Evolutionary conservation across 352 stramenopile genomes (phyloP).

Genomic region (Pythium aquatile): DNA sequence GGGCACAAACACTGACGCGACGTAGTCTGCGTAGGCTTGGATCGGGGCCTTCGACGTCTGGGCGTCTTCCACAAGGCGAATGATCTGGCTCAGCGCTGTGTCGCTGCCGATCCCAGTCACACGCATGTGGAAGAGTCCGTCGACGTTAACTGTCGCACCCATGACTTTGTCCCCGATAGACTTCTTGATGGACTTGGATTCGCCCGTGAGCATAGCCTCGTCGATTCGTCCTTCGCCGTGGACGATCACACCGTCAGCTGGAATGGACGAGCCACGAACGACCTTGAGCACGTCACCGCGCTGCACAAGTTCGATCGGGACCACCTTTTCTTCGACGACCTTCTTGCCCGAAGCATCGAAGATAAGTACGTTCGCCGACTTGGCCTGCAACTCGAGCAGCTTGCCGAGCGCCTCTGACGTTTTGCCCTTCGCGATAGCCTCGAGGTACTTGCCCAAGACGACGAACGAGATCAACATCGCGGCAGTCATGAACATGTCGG

Average conservation of each 20-base stretch:
- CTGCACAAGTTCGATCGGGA: slow-evolving; percentile 89
- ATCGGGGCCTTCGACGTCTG: slow-evolving; percentile 98
- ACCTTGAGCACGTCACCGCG: slow-evolving; percentile 93
- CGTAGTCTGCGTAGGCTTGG: slow-evolving; percentile 96
- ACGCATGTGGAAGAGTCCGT: slow-evolving; percentile 90
- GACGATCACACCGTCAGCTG: slow-evolving; percentile 92
- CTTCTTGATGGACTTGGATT: slow-evolving; percentile 95
- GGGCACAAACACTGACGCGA: slow-evolving; percentile 96
- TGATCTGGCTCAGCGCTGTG: slow-evolving; percentile 96
- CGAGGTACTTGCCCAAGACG: slow-evolving; percentile 97
- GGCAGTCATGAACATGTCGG: slow-evolving; percentile 98
- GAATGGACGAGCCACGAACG: slow-evolving; percentile 89
- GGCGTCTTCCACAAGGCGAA: slow-evolving; percentile 97
- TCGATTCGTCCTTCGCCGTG: slow-evolving; percentile 90
- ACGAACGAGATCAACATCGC: slow-evolving; percentile 98
- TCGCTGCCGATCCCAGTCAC: slow-evolving; percentile 93
- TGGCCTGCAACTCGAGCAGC: slow-evolving; percentile 95
- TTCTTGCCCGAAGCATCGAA: slow-evolving; percentile 55
- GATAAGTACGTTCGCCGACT: slow-evolving; percentile 92
- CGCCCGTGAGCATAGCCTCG: slow-evolving; percentile 95
- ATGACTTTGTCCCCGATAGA: slow-evolving; percentile 77
- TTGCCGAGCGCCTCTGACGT: slow-evolving; percentile 95
- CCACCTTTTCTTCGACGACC: slow-evolving; percentile 33
- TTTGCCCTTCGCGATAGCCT: slow-evolving; percentile 91
- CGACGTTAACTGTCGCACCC: slow-evolving; percentile 91